Base-by-base conservation (phyloP, 2,329 filamentous ascomycete genomes). In the Botrytis squamosa region DNA sequence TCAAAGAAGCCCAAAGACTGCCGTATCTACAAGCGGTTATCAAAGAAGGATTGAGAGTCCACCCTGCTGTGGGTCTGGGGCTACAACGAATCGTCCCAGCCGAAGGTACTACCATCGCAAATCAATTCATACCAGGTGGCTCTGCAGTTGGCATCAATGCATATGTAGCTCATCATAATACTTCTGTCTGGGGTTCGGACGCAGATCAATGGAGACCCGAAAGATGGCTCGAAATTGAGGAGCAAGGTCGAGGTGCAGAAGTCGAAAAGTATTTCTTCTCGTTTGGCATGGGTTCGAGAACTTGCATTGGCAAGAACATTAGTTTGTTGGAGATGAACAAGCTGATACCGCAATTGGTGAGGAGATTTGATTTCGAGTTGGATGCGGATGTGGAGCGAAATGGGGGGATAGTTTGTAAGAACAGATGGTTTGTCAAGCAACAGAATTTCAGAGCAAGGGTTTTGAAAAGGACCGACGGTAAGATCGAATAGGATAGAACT, bases 11-110 rank as follows among this genome's bases (percentile, higher is more conserved):
- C 5, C 83, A 82, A 57, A 81, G 80, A 25, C 79, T 85, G 72
- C 83, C 82, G 0, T 88, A 87, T 74, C 81, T 88, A 2, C 82
- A 85, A 72, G 85, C 87, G 4, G 84, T 87, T 3, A 82, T 89
- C 33, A 85, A 84, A 33, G 88, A 90, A 78, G 82, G 84, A 0
- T 78, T 88, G 29, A 84, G 88, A 22, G 80, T 89, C 33, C 85
- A 87, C 68, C 83, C 86, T 1, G 84, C 85, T 0, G 83, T 84
- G 0, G 86, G 85, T 6, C 79, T 88, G 18, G 84, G 86, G 4
- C 79, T 88, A n/a, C 85, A 85, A 77, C 83, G 87, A 7, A 81
- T 84, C 0, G 86, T 88, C 0, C 85, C 86, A 0, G 73, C 81
- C 3, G 83, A 81, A 0, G 87, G 87, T 0, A 81, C 81, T 0